Conservation (phyloP, 352 stramenopile species). For the Globisporangium iwayamae region DNA sequence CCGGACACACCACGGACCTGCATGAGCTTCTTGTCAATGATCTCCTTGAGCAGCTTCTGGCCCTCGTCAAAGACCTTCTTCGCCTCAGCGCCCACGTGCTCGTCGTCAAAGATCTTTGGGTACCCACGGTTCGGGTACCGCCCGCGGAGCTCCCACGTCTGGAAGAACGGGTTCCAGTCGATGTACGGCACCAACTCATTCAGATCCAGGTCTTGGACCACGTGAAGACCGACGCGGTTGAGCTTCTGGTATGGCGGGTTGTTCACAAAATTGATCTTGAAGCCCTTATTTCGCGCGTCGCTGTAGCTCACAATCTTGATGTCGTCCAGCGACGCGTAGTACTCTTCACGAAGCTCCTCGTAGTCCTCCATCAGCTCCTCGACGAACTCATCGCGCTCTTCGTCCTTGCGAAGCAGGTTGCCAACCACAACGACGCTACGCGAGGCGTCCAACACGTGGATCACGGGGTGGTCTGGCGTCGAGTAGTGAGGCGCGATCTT, state of each 20-base stretch:
- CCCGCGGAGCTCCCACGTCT: slow-evolving; percentile 96
- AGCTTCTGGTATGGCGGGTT: slow-evolving; percentile 79
- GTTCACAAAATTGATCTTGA: slow-evolving; percentile 90
- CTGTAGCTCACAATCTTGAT: slow-evolving; percentile 62
- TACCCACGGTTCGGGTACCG: slow-evolving; percentile 98
- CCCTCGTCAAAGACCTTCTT: slow-evolving; percentile 97
- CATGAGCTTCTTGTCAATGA: slow-evolving; percentile 92
- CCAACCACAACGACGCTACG: slow-evolving; percentile 94
- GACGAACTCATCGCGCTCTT: slow-evolving; percentile 92
- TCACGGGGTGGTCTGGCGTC: slow-evolving; percentile 92
- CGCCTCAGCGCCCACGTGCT: slow-evolving; percentile 91
- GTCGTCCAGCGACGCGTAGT: slow-evolving; percentile 74
- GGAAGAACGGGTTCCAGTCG: slow-evolving; percentile 99
- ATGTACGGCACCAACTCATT: slow-evolving; percentile 94
- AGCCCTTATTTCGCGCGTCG: slow-evolving; percentile 57
- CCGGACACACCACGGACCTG: slow-evolving; percentile 90
- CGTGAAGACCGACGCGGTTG: slow-evolving; percentile 81
- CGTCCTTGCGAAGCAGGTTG: slow-evolving; percentile 86
- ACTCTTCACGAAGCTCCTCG: slow-evolving; percentile 88
- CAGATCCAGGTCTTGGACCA: slow-evolving; percentile 86
- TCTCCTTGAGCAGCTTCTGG: slow-evolving; percentile 92
- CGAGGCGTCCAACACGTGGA: slow-evolving; percentile 98
- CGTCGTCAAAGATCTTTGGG: slow-evolving; percentile 98
- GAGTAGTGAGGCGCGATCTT: slow-evolving; percentile 97
- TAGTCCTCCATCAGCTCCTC: slow-evolving; percentile 94